phyloP scores from a whole-genome alignment of 2,329 filamentous ascomycete species.

The Mollisia scopiformis region DNA sequence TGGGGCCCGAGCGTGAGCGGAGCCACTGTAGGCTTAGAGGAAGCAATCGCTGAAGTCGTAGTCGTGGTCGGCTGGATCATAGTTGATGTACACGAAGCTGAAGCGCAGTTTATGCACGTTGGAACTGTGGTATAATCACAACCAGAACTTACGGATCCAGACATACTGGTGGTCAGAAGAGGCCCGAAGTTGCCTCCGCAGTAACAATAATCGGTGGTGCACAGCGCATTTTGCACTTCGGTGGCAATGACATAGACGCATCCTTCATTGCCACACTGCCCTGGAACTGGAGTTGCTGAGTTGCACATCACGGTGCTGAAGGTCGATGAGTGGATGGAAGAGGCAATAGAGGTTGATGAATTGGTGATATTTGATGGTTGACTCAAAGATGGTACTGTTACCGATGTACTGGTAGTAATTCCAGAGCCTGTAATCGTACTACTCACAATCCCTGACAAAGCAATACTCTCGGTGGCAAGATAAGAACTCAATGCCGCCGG shows the following conservation, averaged over 20 bases:
- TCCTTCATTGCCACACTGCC: not conserved
- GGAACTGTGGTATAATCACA: not conserved
- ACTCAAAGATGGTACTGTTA: no score
- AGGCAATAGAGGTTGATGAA: no score
- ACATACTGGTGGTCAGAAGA: not conserved
- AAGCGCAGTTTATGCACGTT: not conserved
- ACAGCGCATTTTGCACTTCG: not conserved
- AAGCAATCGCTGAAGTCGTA: not conserved
- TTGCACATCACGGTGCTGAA: not conserved
- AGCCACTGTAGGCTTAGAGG: not conserved
- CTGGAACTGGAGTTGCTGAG: not conserved
- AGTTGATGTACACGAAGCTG: not conserved
- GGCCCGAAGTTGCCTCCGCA: not conserved
- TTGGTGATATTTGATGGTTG: no score
- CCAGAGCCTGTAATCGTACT: no score
- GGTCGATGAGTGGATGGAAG: no score
- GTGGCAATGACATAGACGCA: not conserved
- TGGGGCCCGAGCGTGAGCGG: not conserved
- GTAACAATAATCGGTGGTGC: not conserved
- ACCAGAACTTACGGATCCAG: not conserved
- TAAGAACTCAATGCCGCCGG: no score
- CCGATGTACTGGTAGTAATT: no score
- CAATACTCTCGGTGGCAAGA: no score
- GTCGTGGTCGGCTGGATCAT: not conserved
- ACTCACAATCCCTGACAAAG: no score